Percentiles rank a stretch among this genome's conserved stretches.
Evolutionary conservation across 352 stramenopile genomes (phyloP).

Genomic region (Thraustotheca clavata): DNA sequence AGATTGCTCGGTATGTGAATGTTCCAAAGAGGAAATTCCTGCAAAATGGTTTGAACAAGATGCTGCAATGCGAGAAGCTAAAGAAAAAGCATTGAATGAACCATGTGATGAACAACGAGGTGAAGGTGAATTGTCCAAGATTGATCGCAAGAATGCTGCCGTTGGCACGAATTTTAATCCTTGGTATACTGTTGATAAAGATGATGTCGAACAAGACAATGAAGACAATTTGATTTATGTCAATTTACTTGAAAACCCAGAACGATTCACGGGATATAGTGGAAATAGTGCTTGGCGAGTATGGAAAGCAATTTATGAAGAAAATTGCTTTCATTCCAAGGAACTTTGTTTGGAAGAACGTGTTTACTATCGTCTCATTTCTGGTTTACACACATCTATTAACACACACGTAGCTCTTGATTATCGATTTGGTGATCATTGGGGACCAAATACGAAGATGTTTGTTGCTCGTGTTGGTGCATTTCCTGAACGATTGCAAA

Average conservation of each 20-base stretch:
- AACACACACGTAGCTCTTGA: conserved; percentile 89
- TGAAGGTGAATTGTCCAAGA: conserved; percentile 61
- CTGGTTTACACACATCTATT: conserved; percentile 94
- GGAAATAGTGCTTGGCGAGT: conserved; percentile 88
- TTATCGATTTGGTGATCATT: conserved; percentile 65
- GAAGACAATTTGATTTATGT: conserved; percentile 85
- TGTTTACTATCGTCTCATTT: conserved; percentile 96
- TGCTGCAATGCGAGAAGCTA: conserved; percentile 28
- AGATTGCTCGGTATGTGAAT: conserved; percentile 87
- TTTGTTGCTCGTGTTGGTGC: conserved; percentile 87
- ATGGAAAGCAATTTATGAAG: conserved; percentile 96
- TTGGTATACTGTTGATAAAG: conserved; percentile 48
- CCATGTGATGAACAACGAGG: conserved; percentile 61
- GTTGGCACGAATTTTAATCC: conserved; percentile 45
- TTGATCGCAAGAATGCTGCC: conserved; percentile 63
- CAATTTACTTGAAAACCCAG: conserved; percentile 95
- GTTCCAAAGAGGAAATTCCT: conserved; percentile 80
- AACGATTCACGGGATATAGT: conserved; percentile 97
- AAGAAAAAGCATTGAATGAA: conserved; percentile 21
- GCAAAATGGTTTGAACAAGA: conserved; percentile 66
- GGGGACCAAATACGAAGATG: conserved; percentile 62
- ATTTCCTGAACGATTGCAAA: conserved; percentile 92
- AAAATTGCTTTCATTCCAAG: conserved; percentile 93
- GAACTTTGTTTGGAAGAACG: conserved; percentile 88
- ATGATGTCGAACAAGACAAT: conserved; percentile 36